These are phyloP conservation scores for Penicillium fimorum DNA, from an alignment of 495 filamentous ascomycete genomes.

Conservation along the genomic window DNA sequence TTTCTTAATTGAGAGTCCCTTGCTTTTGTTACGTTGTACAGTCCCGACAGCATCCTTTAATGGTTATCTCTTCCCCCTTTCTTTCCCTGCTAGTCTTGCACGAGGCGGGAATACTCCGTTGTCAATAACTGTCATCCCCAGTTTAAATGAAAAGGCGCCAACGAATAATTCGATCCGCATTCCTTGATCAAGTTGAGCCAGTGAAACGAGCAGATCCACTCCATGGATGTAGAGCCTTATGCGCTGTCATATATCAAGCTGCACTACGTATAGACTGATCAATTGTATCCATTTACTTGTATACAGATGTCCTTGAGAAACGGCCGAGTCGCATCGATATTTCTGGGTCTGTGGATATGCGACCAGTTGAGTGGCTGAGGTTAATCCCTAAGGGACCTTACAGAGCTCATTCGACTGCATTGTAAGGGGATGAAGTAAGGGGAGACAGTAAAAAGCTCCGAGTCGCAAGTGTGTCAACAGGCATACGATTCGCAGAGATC, in stretches of 20 bases:
- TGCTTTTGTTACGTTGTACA: slow-evolving; percentile 26
- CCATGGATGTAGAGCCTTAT: background rate
- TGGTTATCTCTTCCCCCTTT: slow-evolving; percentile 13
- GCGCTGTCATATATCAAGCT: background rate
- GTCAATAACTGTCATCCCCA: slow-evolving; percentile 3
- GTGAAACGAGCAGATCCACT: slow-evolving; percentile 1
- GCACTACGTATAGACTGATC: slow-evolving; percentile 1
- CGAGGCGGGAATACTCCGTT: slow-evolving; percentile 5
- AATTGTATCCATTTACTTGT: slow-evolving; percentile 4
- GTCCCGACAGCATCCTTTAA: slow-evolving; percentile 7
- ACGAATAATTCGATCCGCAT: slow-evolving; percentile 3
- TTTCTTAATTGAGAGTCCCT: slow-evolving; percentile 21
- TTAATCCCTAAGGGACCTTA: slow-evolving; percentile 19
- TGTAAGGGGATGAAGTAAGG: slow-evolving; percentile 26
- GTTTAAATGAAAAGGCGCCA: slow-evolving; percentile 1
- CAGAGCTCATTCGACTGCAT: slow-evolving; percentile 2
- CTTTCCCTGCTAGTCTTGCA: background rate
- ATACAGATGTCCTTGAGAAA: slow-evolving; percentile 16
- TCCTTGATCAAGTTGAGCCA: background rate
- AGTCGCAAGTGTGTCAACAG: slow-evolving; percentile 10
- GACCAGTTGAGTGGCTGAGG: slow-evolving; percentile 15
- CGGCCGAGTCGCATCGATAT: slow-evolving; percentile 24
- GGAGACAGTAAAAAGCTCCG: slow-evolving; percentile 16
- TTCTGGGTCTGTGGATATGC: background rate
- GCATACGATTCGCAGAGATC: background rate